A percentile compares a stretch with the other conserved stretches of the same genome.
Evolutionary conservation across 2,329 filamentous ascomycete species (phyloP).

Genomic region (Fusarium sp.): DNA sequence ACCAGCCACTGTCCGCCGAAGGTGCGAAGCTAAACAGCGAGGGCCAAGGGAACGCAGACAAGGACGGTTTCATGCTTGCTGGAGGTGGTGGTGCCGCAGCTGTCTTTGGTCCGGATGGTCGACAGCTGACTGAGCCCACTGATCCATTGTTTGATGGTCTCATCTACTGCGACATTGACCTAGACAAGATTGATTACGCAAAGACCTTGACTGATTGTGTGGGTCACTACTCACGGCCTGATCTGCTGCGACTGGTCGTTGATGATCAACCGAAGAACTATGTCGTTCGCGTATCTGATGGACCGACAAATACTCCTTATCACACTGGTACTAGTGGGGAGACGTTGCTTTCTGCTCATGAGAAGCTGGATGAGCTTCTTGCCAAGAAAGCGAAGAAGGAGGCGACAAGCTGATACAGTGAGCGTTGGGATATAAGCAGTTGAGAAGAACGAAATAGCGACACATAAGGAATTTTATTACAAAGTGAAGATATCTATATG

Average conservation of each 20-base stretch:
- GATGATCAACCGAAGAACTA: conserved; percentile 1
- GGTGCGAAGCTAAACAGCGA: conserved; percentile 42
- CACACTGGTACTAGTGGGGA: neutral
- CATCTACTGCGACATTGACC: conserved; percentile 48
- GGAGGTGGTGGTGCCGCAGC: conserved; percentile 34
- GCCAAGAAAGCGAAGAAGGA: neutral
- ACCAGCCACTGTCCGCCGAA: conserved; percentile 52
- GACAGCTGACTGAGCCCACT: conserved; percentile 39
- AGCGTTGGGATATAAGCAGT: fast-evolving
- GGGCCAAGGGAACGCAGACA: conserved; percentile 44
- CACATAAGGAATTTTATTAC: no score
- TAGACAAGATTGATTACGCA: conserved; percentile 23
- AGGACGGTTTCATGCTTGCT: conserved; percentile 24
- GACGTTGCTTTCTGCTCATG: neutral
- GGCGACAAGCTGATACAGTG: fast-evolving
- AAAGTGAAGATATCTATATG: no score
- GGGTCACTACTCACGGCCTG: conserved; percentile 47
- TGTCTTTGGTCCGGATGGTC: conserved; percentile 44
- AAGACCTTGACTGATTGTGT: conserved; percentile 49
- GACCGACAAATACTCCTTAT: neutral
- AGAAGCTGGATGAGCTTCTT: neutral
- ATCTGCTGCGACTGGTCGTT: conserved; percentile 45
- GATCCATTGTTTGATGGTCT: conserved; percentile 44
- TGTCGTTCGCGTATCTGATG: neutral
- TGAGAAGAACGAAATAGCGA: no score